Conservation (phyloP, 2,329 filamentous ascomycete species). For the Xylaria sp. region DNA sequence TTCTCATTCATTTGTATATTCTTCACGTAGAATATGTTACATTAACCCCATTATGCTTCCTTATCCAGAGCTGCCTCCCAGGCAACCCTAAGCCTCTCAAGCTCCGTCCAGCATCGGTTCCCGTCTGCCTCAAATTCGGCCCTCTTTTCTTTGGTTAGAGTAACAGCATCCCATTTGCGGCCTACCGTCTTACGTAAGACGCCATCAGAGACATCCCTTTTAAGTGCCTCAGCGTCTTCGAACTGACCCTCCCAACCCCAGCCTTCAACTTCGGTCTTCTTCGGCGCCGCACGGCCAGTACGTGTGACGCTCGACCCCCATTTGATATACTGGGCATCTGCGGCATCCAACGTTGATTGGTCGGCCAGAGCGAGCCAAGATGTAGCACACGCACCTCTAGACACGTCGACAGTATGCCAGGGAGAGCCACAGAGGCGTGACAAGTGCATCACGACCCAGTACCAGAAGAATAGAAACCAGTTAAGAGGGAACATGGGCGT, state of each 20-base stretch:
- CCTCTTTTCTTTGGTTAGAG: slow-evolving; percentile 65
- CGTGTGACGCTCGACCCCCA: slow-evolving; percentile 80
- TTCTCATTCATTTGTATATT: background rate
- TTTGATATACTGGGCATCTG: slow-evolving; percentile 66
- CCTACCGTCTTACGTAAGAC: slow-evolving; percentile 59
- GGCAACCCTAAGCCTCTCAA: slow-evolving; percentile 71
- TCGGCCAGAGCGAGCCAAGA: slow-evolving; percentile 78
- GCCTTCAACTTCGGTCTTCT: slow-evolving; percentile 81
- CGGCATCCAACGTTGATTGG: slow-evolving; percentile 64
- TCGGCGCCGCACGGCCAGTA: slow-evolving; percentile 64
- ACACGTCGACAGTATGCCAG: slow-evolving; percentile 82
- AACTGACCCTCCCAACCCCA: slow-evolving; percentile 76
- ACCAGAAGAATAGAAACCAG: slow-evolving; percentile 70
- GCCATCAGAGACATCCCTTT: slow-evolving; percentile 52
- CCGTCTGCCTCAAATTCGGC: slow-evolving; percentile 68
- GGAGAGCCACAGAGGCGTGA: slow-evolving; percentile 81
- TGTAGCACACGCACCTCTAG: slow-evolving; percentile 76
- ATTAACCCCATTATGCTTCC: background rate
- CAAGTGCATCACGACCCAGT: slow-evolving; percentile 71
- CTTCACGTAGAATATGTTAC: background rate
- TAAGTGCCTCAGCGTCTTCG: slow-evolving; percentile 53
- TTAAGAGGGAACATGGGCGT: slow-evolving; percentile 81
- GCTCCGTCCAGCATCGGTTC: slow-evolving; percentile 66
- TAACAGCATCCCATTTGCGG: slow-evolving; percentile 62
- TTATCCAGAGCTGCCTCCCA: slow-evolving; percentile 62